Evolutionary conservation across 129 eudicot genomes (phyloP), one percentile per base, ranked within the genome.

Genomic region (Ambrosia artemisiifolia): DNA sequence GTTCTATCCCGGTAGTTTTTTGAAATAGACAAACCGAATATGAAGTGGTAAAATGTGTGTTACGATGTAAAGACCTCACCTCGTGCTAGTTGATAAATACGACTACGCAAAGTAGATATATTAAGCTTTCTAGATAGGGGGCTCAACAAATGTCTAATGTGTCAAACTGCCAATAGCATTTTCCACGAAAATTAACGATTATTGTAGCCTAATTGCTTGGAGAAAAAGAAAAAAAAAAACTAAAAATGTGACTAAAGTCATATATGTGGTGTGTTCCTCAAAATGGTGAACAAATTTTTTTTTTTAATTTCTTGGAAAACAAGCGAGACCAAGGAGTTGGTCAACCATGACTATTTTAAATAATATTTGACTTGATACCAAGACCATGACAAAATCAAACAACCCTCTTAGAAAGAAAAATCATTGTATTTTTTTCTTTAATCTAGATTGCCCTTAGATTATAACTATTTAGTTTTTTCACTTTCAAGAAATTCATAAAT

Each of bases 331-430:
- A 40, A 18, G 54, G 74, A 71, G 70, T 72, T 43, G n/a, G 78
- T 72, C 74, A 10, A 65, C 56, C 35, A 35, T 72, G 72, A 71
- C 70, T 19, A 66, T 67, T 79, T 79, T 63, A 64, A 65, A 43
- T 6, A 55, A 46, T 5, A 13, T 18, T 56, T 66, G 78, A 57
- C 74, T 32, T 65, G 11, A 20, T 65, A 47, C 40, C 34, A 73
- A 12, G 64, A 43, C 57, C 65, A 49, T 16, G 70, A 73, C 54
- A 79, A 73, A 48, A 76, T 48, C 75, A 77, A 69, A 46, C 14
- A 11, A 8, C 59, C 34, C 3, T 11, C 9, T 7, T 3, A 16
- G 30, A 34, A 40, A 40, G 44, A 2, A 7, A 38, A 38, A 38
- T 24, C 28, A 5, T 38, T 38, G 43, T 38, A 40, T 40, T 36